Percentiles rank a stretch among this genome's conserved stretches.
Conservation (phyloP, 202 grass and related monocot genomes). For the Carex sylvatica region DNA sequence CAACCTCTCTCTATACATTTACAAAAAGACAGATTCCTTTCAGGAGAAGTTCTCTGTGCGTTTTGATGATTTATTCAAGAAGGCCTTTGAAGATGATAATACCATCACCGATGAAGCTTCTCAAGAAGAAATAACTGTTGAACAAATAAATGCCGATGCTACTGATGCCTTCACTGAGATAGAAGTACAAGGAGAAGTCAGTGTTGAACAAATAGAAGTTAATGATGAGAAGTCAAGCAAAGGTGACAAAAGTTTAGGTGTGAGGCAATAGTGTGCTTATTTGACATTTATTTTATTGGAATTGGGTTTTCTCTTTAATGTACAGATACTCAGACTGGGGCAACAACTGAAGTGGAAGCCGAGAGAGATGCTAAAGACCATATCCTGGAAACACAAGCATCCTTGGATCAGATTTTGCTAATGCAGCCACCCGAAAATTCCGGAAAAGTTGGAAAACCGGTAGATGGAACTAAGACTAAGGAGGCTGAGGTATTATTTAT, state of each 20-base stretch:
- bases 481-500: slow-evolving; percentile 36
- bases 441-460: slow-evolving; percentile 37
- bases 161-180: slow-evolving; percentile 31
- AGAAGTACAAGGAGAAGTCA: slow-evolving; percentile 34
- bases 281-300: not conserved
- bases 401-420: slow-evolving; percentile 55
- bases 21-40: not conserved
- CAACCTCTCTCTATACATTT: slow-evolving; percentile 13
- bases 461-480: slow-evolving; percentile 30
- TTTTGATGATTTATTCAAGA: slow-evolving; percentile 96
- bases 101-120: slow-evolving; percentile 31
- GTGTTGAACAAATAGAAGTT: slow-evolving; percentile 36
- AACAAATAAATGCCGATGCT: slow-evolving; percentile 39
- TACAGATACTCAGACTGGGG: not conserved
- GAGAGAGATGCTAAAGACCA: not conserved
- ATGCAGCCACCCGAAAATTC: slow-evolving; percentile 30
- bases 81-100: slow-evolving; percentile 68
- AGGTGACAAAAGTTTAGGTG: not conserved
- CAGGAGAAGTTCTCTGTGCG: slow-evolving; percentile 75
- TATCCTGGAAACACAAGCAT: slow-evolving; percentile 47
- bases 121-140: slow-evolving; percentile 39
- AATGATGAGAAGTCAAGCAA: slow-evolving; percentile 8
- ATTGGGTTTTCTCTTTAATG: not conserved
- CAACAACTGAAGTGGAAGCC: slow-evolving; percentile 25
- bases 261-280: not conserved